These are phyloP conservation scores for Collybia nuda DNA, from an alignment of 768 basidiomycete species.

Conservation along the genomic window DNA sequence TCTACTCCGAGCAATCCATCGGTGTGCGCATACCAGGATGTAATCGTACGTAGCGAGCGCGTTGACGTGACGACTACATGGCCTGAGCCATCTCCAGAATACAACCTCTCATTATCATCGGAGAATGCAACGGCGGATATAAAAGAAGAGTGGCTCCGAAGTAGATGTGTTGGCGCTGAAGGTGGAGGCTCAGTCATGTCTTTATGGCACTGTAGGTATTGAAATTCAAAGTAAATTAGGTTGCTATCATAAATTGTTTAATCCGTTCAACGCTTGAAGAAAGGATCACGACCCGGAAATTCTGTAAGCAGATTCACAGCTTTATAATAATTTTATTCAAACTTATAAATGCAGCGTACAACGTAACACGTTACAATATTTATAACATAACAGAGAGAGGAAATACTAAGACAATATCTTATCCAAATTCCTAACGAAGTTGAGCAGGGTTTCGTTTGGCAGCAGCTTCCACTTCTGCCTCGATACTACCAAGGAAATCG, in stretches of 20 bases:
- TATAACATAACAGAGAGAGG: too few species aligned
- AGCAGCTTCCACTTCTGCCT: constrained; percentile 32
- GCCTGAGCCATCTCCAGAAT: constrained; percentile 84
- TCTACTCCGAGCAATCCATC: constrained; percentile 77
- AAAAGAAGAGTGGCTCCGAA: constrained; percentile 71
- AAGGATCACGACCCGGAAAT: too few species aligned
- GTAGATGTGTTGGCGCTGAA: constrained; percentile 67
- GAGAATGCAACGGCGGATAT: constrained; percentile 66
- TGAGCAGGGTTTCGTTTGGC: neutral
- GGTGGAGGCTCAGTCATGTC: constrained; percentile 26
- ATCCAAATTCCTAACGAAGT: neutral
- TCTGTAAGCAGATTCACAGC: too few species aligned
- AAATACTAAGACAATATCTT: too few species aligned
- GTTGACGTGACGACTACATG: constrained; percentile 78
- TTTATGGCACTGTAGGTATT: too few species aligned
- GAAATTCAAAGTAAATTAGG: too few species aligned
- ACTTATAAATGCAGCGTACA: too few species aligned
- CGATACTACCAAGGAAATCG: constrained; percentile 42
- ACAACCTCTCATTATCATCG: constrained; percentile 73
- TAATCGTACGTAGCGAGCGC: constrained; percentile 67
- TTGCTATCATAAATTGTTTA: too few species aligned
- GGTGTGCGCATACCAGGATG: constrained; percentile 77
- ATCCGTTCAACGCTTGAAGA: too few species aligned
- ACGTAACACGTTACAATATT: too few species aligned
- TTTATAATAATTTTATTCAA: too few species aligned